phyloP scores from a whole-genome alignment of 345 rosid species.

The Microcos paniculata region DNA sequence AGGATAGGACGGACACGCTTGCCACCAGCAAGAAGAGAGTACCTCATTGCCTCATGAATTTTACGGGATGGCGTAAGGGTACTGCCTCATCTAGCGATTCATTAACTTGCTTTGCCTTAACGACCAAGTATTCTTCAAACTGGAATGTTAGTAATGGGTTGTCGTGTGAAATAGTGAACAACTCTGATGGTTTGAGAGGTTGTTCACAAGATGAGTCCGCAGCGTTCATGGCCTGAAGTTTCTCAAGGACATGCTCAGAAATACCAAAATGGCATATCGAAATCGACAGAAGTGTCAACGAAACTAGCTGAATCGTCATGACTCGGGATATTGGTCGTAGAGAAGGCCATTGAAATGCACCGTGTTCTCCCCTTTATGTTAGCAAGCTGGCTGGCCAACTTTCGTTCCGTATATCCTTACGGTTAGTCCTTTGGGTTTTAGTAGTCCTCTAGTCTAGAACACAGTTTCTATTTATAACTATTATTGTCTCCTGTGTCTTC shows the following conservation, averaged over 20 bases:
- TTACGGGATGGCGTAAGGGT: constrained; percentile 40
- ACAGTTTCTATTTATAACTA: too few relatives aligned
- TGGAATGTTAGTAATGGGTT: constrained; percentile 22
- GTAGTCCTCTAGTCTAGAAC: too few relatives aligned
- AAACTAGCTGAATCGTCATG: background rate
- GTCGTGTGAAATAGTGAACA: background rate
- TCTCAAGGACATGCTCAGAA: background rate
- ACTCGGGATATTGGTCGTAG: background rate
- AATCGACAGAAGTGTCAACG: too few relatives aligned
- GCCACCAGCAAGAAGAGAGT: constrained; percentile 61
- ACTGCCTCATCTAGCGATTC: constrained; percentile 52
- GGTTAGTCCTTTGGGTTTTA: background rate
- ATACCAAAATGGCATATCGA: background rate
- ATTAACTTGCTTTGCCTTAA: constrained; percentile 41
- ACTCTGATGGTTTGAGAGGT: constrained; percentile 1
- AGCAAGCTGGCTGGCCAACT: background rate
- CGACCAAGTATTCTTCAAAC: constrained; percentile 31
- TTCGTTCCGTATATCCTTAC: too few relatives aligned
- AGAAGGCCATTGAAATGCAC: background rate
- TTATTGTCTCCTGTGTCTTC: too few relatives aligned
- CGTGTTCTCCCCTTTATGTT: too few relatives aligned
- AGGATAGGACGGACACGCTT: constrained; percentile 66
- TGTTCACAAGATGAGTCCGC: constrained; percentile 11
- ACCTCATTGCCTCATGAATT: constrained; percentile 72
- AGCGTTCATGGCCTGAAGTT: background rate